Evolutionary conservation across 2,329 filamentous ascomycete species (phyloP).

Genomic region (Fusarium tanahbumbuense): DNA sequence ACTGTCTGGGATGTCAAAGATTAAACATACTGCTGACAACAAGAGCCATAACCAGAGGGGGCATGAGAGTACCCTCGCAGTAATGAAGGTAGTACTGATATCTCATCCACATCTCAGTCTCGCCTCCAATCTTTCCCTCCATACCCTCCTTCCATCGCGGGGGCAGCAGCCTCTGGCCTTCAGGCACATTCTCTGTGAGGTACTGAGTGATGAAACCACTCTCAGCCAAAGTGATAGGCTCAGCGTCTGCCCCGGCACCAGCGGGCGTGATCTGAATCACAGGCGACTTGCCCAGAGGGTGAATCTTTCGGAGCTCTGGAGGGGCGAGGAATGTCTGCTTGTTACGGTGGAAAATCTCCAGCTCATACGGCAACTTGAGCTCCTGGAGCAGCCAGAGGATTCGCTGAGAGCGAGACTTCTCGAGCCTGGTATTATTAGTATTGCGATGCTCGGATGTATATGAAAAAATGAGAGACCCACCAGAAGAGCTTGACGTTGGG

Average conservation of each 20-base stretch:
- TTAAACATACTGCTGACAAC: conserved; percentile 63
- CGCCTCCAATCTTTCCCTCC: conserved; percentile 67
- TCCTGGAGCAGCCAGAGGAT: conserved; percentile 90
- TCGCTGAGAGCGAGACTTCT: conserved; percentile 83
- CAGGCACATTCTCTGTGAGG: conserved; percentile 72
- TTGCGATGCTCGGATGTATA: background rate
- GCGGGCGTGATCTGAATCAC: conserved; percentile 72
- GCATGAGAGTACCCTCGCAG: conserved; percentile 85
- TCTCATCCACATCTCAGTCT: conserved; percentile 70
- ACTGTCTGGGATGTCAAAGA: background rate
- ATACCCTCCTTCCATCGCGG: conserved; percentile 67
- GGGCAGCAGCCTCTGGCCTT: conserved; percentile 62
- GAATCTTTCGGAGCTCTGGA: conserved; percentile 78
- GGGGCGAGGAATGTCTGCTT: conserved; percentile 75
- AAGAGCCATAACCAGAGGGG: conserved; percentile 71
- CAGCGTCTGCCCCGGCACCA: conserved; percentile 43
- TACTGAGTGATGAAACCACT: conserved; percentile 86
- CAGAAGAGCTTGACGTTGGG: conserved; percentile 73
- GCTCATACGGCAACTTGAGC: conserved; percentile 80
- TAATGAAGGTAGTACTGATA: conserved; percentile 83
- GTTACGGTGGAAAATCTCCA: conserved; percentile 81
- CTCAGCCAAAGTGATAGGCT: conserved; percentile 78
- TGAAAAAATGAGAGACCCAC: conserved; percentile 53
- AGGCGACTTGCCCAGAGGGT: conserved; percentile 89
- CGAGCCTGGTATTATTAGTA: conserved; percentile 70